A percentile compares a stretch with the other conserved stretches of the same genome.
These are phyloP conservation scores for Beauveria pseudobassiana DNA, from an alignment of 2,329 filamentous ascomycete species.

Conservation along the genomic window DNA sequence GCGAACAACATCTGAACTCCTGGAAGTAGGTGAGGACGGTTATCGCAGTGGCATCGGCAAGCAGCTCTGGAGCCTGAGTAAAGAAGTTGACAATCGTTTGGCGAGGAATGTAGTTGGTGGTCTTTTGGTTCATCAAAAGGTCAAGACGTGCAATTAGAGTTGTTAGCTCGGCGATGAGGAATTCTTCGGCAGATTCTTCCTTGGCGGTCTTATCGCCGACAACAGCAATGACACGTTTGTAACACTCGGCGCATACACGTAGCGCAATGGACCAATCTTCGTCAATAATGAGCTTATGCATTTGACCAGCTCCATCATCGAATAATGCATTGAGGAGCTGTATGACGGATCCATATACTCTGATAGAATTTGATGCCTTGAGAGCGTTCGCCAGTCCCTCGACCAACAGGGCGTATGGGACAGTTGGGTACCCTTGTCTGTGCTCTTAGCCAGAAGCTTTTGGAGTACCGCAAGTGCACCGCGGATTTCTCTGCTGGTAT, in stretches of 20 bases:
- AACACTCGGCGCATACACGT: conserved; percentile 51
- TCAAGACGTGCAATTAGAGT: conserved; percentile 43
- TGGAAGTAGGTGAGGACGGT: conserved; percentile 61
- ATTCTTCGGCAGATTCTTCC: conserved; percentile 27
- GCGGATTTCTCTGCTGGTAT: conserved; percentile 49
- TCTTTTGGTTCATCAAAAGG: conserved; percentile 34
- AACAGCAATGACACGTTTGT: conserved; percentile 20
- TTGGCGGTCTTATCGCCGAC: conserved; percentile 17
- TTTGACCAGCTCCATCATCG: conserved; percentile 40
- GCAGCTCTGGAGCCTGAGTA: conserved; percentile 49
- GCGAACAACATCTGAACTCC: conserved; percentile 63
- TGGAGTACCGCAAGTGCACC: conserved; percentile 56
- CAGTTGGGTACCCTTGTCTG: conserved; percentile 50
- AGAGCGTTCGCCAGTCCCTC: conserved; percentile 48
- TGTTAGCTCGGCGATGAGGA: conserved; percentile 36
- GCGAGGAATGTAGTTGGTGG: conserved; percentile 52
- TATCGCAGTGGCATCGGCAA: conserved; percentile 57
- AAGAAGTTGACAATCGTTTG: conserved; percentile 63
- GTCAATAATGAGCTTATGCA: conserved; percentile 52
- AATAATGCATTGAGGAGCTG: conserved; percentile 50
- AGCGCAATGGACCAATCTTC: conserved; percentile 60
- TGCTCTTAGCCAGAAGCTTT: conserved; percentile 53
- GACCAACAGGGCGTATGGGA: conserved; percentile 52
- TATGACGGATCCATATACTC: conserved; percentile 40
- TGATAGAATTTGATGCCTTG: conserved; percentile 34